phyloP scores from a whole-genome alignment of 768 basidiomycete species.

The Pleurotus sapidus region DNA sequence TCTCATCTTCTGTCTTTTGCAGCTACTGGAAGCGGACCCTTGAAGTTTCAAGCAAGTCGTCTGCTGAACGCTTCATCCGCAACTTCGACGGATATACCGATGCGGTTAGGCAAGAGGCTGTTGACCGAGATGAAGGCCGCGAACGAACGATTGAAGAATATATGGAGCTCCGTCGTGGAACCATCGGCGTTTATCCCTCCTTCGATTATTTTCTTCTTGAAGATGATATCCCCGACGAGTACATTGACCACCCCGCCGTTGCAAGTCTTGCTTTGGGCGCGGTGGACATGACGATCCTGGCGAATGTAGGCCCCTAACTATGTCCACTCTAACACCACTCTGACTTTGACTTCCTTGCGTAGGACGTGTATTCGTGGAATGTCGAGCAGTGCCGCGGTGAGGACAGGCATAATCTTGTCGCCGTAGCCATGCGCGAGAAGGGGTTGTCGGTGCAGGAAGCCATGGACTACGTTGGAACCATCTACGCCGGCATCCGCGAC shows the following conservation, averaged over 20 bases:
- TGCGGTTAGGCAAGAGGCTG: conserved; percentile 38
- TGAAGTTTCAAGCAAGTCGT: conserved; percentile 13
- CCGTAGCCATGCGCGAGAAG: conserved; percentile 46
- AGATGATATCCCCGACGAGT: conserved; percentile 37
- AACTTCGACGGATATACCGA: conserved; percentile 31
- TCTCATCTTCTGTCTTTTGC: not conserved
- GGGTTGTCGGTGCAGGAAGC: conserved; percentile 35
- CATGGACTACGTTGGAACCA: conserved; percentile 31
- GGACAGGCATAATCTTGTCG: conserved; percentile 42
- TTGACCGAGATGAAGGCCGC: conserved; percentile 28
- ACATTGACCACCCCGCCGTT: conserved; percentile 37
- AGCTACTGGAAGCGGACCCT: conserved; percentile 34
- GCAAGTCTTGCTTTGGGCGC: conserved; percentile 20
- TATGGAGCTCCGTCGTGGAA: conserved; percentile 35
- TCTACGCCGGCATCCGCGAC: conserved; percentile 32
- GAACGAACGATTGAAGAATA: conserved; percentile 38
- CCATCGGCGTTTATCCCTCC: conserved; percentile 35
- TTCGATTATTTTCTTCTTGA: conserved; percentile 32
- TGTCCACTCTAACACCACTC: not conserved
- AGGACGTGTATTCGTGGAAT: conserved; percentile 21
- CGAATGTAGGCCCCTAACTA: conserved; percentile 20
- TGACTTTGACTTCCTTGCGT: not conserved
- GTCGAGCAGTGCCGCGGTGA: conserved; percentile 27
- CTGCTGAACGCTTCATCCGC: conserved; percentile 33
- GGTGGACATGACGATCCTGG: conserved; percentile 32